Base-by-base conservation (phyloP, 192 early-diverging fungal species). In the Entomortierella chlamydospora region DNA sequence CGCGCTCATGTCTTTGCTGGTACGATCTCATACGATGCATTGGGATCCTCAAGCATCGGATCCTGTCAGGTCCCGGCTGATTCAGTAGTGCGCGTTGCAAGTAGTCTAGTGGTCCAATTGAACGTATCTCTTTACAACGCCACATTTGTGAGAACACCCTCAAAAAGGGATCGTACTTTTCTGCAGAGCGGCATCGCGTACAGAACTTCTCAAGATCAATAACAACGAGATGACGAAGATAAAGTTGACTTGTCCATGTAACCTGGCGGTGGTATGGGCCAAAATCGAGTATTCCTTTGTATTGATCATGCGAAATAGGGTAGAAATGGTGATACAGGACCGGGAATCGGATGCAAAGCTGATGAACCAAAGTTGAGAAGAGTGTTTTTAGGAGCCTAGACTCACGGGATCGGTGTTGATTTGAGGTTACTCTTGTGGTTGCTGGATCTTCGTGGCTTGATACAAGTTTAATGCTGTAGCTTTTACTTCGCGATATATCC, bases 31-130 rank as follows among this genome's bases (percentile, higher is more conserved):
- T 20, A 7, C 70, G 70, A 41, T 51, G 61, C 17, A 58, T 64
- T 6, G 70, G 70, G 47, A 72, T 72, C 39, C 70, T 56, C n/a
- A 72, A 25, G 12, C 61, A n/a, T 22, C 34, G 39, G 23, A 72
- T 64, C 25, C 61, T 63, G n/a, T 63, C 70, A 0, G 70, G 30
- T 2, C 70, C 59, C 4, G 60, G 54, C 31, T 39, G 47, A 20
- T 63, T 72, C 61, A 72, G 58, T 6, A 72, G 2, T 4, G 61
- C 70, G 0, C 70, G 52, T 61, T 72, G 70, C 12, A 72, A 15
- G n/a, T 64, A 64, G 15, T 72, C 70, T 33, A 49, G 34, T 23
- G 49, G 30, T 4, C 54, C 61, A 47, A 71, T 37, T 41, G 33
- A 17, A 8, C 29, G 26, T 20, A 53, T 2, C 13, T 28, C n/a